Evolutionary conservation across 768 basidiomycete genomes (phyloP).

Genomic region (Lentinula raphanica): DNA sequence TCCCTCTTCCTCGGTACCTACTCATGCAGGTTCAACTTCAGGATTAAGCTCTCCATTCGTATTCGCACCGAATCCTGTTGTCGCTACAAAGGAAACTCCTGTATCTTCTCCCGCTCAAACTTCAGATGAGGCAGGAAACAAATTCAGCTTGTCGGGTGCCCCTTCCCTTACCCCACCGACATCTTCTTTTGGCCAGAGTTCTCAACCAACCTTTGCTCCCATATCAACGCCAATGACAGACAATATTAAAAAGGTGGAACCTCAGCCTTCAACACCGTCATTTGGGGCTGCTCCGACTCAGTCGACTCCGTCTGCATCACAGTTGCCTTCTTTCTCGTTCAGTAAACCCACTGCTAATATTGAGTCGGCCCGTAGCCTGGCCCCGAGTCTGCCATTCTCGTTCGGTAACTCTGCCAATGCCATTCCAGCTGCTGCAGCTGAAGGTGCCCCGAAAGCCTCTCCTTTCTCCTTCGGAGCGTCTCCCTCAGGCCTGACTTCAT

Average conservation of each 20-base stretch:
- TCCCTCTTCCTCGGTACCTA: background rate
- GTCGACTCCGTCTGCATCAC: slow-evolving; percentile 12
- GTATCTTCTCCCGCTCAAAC: slow-evolving; percentile 8
- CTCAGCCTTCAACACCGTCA: slow-evolving; percentile 9
- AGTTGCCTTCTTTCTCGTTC: slow-evolving; percentile 23
- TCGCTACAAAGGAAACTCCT: slow-evolving; percentile 2
- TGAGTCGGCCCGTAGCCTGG: background rate
- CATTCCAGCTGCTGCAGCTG: background rate
- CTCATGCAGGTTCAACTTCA: background rate
- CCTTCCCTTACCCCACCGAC: slow-evolving; percentile 19
- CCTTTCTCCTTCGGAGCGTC: background rate
- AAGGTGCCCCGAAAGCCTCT: background rate
- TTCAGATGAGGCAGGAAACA: background rate
- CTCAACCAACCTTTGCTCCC: background rate
- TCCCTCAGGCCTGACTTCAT: background rate
- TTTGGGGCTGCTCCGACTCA: slow-evolving; percentile 9
- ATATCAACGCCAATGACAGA: background rate
- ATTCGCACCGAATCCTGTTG: slow-evolving; percentile 34
- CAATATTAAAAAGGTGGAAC: background rate
- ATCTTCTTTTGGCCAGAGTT: too few relatives aligned
- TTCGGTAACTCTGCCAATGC: background rate
- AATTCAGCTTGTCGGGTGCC: background rate
- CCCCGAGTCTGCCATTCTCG: background rate
- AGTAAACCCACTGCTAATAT: slow-evolving; percentile 17
- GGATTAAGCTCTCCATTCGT: slow-evolving; percentile 14